Base-by-base conservation (phyloP, 1,284 basidiomycete species). In the Ustilago esculenta region DNA sequence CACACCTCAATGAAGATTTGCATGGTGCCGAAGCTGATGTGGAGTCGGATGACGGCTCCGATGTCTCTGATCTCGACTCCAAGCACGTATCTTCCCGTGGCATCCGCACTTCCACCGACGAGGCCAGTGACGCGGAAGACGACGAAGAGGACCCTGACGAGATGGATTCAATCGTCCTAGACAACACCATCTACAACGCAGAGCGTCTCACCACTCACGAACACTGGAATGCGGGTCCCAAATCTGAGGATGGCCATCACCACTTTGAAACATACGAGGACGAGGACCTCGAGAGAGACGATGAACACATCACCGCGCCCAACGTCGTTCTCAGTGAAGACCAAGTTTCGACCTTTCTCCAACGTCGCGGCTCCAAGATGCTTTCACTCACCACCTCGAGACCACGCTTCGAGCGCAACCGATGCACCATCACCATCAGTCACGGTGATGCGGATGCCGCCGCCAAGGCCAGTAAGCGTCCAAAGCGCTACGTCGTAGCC, bases 341-440 rank as follows among this genome's bases (percentile, higher is more conserved):
- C 14, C 57, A 70, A 42, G 61, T 65, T 0, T 54, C 52, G 3
- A 51, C 61, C 23, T 57, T 58, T 34, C 41, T 61, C 14, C 63
- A 66, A 47, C 42, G 47, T 9, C 56, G 55, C 8, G 64, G 54
- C 43, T 58, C 63, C 42, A 72, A 67, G 41, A 54, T 54, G 52
- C 37, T 72, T 4, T 48, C 61, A 6, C 68, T 77, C 7, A 36
- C 37, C 21, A 56, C 50, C 4, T 55, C 66, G 11, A 47, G 93
- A 11, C 93, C 95, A 0, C 78, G 88, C 23, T 98, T 94, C 83
- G 90, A 93, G 75, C 87, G 92, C 51, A 94, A 98, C 81, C 86
- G 95, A 18, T 97, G 94, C 82, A 95, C 92, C 5, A 91, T 98
- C 73, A 90, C 88, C 0, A 83, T 98, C 47, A 90, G 87, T 0